Evolutionary conservation across 2,329 filamentous ascomycete genomes (phyloP).

Genomic region (Aspergillus tanneri): DNA sequence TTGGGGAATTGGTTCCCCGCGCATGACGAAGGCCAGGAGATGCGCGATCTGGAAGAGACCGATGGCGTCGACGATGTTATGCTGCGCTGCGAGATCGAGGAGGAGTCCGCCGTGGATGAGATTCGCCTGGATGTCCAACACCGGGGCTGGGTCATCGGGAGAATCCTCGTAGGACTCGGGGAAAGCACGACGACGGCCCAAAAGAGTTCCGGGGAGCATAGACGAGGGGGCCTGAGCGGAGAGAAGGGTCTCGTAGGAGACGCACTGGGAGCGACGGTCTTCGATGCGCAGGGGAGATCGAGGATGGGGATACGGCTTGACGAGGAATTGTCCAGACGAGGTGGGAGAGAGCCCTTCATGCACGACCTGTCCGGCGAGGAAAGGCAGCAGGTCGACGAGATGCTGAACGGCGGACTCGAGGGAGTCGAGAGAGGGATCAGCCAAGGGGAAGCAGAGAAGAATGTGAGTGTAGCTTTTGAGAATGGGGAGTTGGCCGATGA

Average conservation of each 20-base stretch:
- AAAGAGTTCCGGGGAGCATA: constrained; percentile 32
- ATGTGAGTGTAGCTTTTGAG: constrained; percentile 25
- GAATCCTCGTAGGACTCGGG: constrained; percentile 25
- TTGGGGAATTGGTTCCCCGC: constrained; percentile 9
- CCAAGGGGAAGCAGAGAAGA: constrained; percentile 20
- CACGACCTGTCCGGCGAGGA: constrained; percentile 18
- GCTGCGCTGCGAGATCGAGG: constrained; percentile 23
- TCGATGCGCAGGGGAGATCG: constrained; percentile 9
- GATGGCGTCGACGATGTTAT: constrained; percentile 27
- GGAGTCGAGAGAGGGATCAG: constrained; percentile 6
- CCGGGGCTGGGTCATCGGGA: constrained; percentile 15
- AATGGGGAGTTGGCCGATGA: constrained; percentile 24
- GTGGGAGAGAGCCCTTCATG: constrained; percentile 5
- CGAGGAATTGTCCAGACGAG: constrained; percentile 15
- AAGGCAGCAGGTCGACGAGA: constrained; percentile 15
- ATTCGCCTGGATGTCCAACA: constrained; percentile 28
- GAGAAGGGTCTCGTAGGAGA: constrained; percentile 6
- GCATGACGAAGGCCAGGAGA: constrained; percentile 16
- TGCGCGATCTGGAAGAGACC: constrained; percentile 22
- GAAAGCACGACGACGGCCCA: constrained; percentile 29
- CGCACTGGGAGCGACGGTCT: constrained; percentile 7
- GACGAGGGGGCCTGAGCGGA: constrained; percentile 23
- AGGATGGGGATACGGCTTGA: constrained; percentile 1
- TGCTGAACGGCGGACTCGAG: constrained; percentile 12
- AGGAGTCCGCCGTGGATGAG: constrained; percentile 26